Evolutionary conservation across 352 stramenopile genomes (phyloP).

Genomic region (Phytophthora sojae): DNA sequence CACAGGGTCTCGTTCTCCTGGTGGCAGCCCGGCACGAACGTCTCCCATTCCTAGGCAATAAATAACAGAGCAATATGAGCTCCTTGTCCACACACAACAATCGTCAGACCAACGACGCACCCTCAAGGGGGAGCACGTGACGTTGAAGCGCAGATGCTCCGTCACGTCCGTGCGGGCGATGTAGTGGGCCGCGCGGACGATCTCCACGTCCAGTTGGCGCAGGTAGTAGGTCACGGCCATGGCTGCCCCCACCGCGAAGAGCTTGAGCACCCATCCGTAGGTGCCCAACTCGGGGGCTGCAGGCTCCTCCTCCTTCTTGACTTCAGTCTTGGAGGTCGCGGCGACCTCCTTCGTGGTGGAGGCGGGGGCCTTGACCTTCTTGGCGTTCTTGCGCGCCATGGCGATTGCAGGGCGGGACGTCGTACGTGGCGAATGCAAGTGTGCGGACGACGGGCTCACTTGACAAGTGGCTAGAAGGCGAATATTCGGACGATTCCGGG

Average conservation of each 20-base stretch:
- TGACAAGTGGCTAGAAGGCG: slow-evolving; percentile 2
- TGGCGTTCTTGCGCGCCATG: slow-evolving; percentile 43
- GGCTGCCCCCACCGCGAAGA: slow-evolving; percentile 22
- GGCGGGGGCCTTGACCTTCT: slow-evolving; percentile 15
- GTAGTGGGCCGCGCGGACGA: slow-evolving; percentile 32
- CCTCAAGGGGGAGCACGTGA: slow-evolving; percentile 57
- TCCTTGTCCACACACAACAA: not conserved
- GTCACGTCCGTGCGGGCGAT: slow-evolving; percentile 45
- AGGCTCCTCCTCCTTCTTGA: slow-evolving; percentile 9
- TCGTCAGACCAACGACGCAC: slow-evolving; percentile 26
- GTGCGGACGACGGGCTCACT: slow-evolving; percentile 1
- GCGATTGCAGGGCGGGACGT: not conserved
- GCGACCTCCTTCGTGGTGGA: slow-evolving; percentile 22
- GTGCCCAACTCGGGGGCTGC: slow-evolving; percentile 6
- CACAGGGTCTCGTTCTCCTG: slow-evolving; percentile 62
- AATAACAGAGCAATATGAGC: not conserved
- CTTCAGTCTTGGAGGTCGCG: slow-evolving; percentile 6
- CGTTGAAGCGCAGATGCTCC: slow-evolving; percentile 63
- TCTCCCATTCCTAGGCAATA: slow-evolving; percentile 38
- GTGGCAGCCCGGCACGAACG: slow-evolving; percentile 76
- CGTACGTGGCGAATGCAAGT: slow-evolving; percentile 4
- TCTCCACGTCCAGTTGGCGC: slow-evolving; percentile 28
- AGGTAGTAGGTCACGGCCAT: slow-evolving; percentile 33
- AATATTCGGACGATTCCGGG: slow-evolving; percentile 13
- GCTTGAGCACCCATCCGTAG: slow-evolving; percentile 41